These are phyloP conservation scores for Abrus pulchellus DNA, from an alignment of 306 rosid genomes.

Conservation along the genomic window DNA sequence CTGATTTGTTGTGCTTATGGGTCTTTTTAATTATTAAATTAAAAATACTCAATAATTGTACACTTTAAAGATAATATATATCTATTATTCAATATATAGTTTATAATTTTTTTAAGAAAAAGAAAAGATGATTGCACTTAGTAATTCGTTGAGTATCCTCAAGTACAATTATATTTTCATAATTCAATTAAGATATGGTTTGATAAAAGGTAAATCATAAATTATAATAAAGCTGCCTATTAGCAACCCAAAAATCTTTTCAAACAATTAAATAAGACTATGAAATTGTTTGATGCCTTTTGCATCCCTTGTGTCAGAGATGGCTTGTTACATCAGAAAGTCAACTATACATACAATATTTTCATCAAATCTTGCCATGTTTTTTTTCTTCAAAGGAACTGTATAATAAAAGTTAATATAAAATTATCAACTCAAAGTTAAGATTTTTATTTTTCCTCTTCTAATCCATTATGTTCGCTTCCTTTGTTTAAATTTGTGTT, in stretches of 20 bases:
- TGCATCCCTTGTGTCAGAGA: constrained; percentile 27
- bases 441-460: no score
- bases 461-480: neutral
- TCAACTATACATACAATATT: constrained; percentile 43
- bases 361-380: constrained; percentile 9
- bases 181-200: neutral
- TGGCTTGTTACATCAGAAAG: constrained; percentile 25
- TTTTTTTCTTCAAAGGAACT: no score
- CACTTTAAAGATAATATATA: no score
- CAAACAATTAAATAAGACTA: constrained; percentile 15
- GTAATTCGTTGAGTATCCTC: neutral
- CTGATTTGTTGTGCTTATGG: no score
- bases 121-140: neutral
- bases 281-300: neutral
- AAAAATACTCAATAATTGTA: no score
- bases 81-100: no score
- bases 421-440: no score
- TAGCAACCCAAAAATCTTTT: neutral
- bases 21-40: no score
- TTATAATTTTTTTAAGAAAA: no score
- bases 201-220: neutral
- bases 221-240: neutral
- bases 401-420: no score
- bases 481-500: neutral
- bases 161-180: neutral